Base-by-base conservation (phyloP, 257 asterid species). In the Penstemon barbatus region DNA sequence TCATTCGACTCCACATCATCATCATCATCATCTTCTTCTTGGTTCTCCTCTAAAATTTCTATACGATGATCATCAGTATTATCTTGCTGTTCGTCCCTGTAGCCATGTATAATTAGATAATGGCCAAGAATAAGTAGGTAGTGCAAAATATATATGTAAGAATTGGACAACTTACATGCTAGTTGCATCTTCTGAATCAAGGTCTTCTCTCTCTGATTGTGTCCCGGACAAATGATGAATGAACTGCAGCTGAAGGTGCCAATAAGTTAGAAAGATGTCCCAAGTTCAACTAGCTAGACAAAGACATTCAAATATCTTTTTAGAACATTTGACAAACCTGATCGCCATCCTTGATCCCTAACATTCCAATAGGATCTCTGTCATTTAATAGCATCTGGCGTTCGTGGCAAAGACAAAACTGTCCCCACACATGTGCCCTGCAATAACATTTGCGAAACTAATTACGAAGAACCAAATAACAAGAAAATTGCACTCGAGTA, bases 391-490 rank as follows among this genome's bases (percentile, higher is more conserved):
- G 75, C 70, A 80, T 86, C 78, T 71, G 84, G 44, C 92, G 85
- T 57, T 85, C 80, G 40, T 85, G 87, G 79, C 85, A 80, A 64
- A 91, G 85, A 70, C 97, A 91, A 82, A 91, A 88, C 67, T 88
- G 95, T 4, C 88, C 95, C 96, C 97, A 91, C 42, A 91, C 89
- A 80, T 85, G 89, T 44, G 83, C 80, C 97, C 97, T 89, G 81
- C 63, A 74, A 7, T 37, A 46, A 46, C 64, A 6, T 42, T 60
- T 63, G 43, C 58, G 57, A 63, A 36, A 5, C 46, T n/a, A n/a
- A n/a, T n/a, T 57, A 45, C 19, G 38, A 41, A 64, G 44, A 53
- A 49, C 57, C 63, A 52, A n/a, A 40, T 65, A 25, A 7, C 4
- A 50, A 10, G 54, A 61, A 61, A 13, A 11, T 45, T 4, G 48